Conservation (phyloP, 202 grass and related monocot species). For the Panicum virgatum region DNA sequence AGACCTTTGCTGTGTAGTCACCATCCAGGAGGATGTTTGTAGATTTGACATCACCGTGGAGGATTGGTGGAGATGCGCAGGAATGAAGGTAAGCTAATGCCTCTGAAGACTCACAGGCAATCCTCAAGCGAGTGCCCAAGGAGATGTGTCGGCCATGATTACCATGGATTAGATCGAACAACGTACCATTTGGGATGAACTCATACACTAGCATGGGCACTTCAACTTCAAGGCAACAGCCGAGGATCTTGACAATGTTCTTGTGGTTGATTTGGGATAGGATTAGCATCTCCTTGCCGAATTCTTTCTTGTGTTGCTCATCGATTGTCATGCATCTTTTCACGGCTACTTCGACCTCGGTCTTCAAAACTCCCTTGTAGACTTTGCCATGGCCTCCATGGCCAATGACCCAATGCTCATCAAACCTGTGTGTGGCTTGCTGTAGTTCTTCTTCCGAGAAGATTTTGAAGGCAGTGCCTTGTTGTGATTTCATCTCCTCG, state of each 20-base stretch:
- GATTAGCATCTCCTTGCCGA: slow-evolving; percentile 56
- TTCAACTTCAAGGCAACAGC: slow-evolving; percentile 49
- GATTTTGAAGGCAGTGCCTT: slow-evolving; percentile 35
- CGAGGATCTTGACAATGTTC: slow-evolving; percentile 52
- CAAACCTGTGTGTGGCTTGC: slow-evolving; percentile 46
- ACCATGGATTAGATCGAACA: slow-evolving; percentile 45
- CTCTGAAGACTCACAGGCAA: slow-evolving; percentile 41
- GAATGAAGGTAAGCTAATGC: slow-evolving; percentile 58
- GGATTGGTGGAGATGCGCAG: slow-evolving; percentile 42
- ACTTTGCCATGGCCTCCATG: slow-evolving; percentile 53
- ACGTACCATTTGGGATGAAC: slow-evolving; percentile 51
- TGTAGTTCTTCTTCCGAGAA: slow-evolving; percentile 51
- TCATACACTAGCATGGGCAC: slow-evolving; percentile 47
- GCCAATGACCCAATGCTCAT: slow-evolving; percentile 29
- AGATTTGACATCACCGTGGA: slow-evolving; percentile 60
- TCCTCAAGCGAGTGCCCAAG: slow-evolving; percentile 32
- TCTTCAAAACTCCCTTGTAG: slow-evolving; percentile 47
- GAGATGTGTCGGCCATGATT: slow-evolving; percentile 17
- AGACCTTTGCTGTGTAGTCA: slow-evolving; percentile 45
- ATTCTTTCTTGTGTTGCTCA: slow-evolving; percentile 49
- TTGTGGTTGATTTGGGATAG: slow-evolving; percentile 47
- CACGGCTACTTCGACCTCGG: slow-evolving; percentile 19
- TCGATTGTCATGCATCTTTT: slow-evolving; percentile 44
- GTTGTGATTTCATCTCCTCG: slow-evolving; percentile 45
- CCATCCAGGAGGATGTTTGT: slow-evolving; percentile 56